Evolutionary conservation across 345 rosid genomes (phyloP), one percentile per base, ranked within the genome.

Genomic region (Camelina hispida): DNA sequence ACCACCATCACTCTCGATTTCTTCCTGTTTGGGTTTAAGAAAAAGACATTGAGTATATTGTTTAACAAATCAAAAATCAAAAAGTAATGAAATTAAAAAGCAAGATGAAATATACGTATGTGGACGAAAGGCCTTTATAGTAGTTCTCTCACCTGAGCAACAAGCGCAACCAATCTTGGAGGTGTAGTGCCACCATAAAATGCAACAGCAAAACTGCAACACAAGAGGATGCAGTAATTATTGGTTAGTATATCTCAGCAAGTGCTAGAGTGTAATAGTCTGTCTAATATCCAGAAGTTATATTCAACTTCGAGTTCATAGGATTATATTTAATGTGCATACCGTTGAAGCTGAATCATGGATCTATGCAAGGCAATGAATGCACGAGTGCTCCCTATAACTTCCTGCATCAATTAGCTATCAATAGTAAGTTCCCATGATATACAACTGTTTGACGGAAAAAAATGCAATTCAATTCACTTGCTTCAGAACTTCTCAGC

Each of bases 351-450:
- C 71, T 72, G 84, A 72, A 90, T 60, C 97, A 95, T 92, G 74
- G 99, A 92, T 66, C 87, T 88, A 62, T 85, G 91, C 82, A 95
- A 68, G 57, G 94, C 91, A 83, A 92, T 70, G 79, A 95, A 95
- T 73, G 85, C 77, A 73, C 85, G 68, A 54, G 91, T 87, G 86
- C 97, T 95, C 60, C 99, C 99, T 76, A 87, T 68, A 72, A 91
- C 89, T 87, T 92, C 99, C 99, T 95, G 87, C 76, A 72, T 25
- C 35, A 70, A 70, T 78, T 54, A 53, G 78, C 52, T 43, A 62
- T 55, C 32, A 78, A 28, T 20, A 20, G 62, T 32, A 48, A 64
- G n/a, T 17, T 47, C 32, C 55, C 58, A 76, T 38, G 25, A 40
- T 25, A 46, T 17, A 63, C 20, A 16, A 57, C 25, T 14, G 30